Percentiles rank a stretch among this genome's conserved stretches.
Evolutionary conservation across 192 early-diverging fungal species (phyloP).

Genomic region (Paraglomus occultum): DNA sequence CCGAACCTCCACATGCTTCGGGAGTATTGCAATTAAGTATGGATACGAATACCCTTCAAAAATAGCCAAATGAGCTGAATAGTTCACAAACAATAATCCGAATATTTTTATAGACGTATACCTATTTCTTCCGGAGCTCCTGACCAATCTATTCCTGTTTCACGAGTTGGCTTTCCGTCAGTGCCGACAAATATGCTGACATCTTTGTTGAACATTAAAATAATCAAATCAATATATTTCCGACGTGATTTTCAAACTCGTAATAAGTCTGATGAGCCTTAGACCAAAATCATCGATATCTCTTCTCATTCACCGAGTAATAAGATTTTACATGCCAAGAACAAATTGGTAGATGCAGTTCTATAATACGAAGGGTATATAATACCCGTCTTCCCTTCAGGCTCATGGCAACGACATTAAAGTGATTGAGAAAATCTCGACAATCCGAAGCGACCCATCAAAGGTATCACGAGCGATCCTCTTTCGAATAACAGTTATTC

Average conservation of each 20-base stretch:
- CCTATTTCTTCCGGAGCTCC: conserved; percentile 61
- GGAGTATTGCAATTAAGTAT: conserved; percentile 69
- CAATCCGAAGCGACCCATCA: not conserved
- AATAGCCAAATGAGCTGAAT: not conserved
- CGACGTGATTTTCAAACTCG: not conserved
- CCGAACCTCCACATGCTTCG: conserved; percentile 77
- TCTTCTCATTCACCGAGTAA: not conserved
- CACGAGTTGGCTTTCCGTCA: conserved; percentile 55
- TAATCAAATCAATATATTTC: too few species aligned
- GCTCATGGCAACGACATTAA: not conserved
- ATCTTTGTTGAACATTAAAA: conserved; percentile 34
- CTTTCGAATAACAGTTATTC: not conserved
- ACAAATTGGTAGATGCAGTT: too few species aligned
- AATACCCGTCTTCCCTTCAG: too few species aligned
- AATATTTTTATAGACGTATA: conserved; percentile 4
- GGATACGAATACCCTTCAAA: conserved; percentile 59
- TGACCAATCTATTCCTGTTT: conserved; percentile 61
- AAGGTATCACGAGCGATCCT: too few species aligned
- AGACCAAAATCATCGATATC: not conserved
- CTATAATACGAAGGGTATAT: too few species aligned
- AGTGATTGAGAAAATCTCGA: not conserved
- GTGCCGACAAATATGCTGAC: conserved; percentile 57
- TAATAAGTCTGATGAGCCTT: not conserved
- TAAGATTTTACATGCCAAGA: not conserved
- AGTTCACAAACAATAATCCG: not conserved